Evolutionary conservation across 2,329 filamentous ascomycete genomes (phyloP), one percentile per base, ranked within the genome.

Genomic region (Fusarium phyllophilum): DNA sequence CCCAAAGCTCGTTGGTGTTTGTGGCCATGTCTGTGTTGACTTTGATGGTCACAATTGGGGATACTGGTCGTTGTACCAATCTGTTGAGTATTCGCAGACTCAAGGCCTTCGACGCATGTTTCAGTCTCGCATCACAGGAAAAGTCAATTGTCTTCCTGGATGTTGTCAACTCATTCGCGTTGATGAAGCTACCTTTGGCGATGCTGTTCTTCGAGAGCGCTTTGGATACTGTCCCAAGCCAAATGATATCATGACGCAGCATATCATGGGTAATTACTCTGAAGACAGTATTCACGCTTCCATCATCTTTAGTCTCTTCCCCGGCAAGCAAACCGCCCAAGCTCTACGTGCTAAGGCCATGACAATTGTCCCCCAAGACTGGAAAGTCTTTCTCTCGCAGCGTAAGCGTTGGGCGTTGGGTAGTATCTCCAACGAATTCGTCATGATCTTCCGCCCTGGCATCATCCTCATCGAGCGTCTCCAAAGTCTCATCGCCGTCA

Each of bases 161-260:
- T 87, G 86, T 54, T 87, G 86, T 65, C 86, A 87, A 73, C 81
- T 87, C 22, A 84, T 87, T 57, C 84, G 84, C 18, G 83, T 87
- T 18, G 85, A 86, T 57, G 85, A 86, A 69, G 83, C 85, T 17
- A 87, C 86, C 0, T 86, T 85, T 73, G 85, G 85, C 5, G 85
- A 86, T 67, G 79, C 79, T 22, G 83, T 86, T 9, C 83, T 87
- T 38, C 79, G 85, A 8, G 79, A 86, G 52, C 81, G 82, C 2
- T 87, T 87, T 56, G 85, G 85, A 8, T 86, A 87, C 77, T 84
- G 83, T 64, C 86, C 86, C 11, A 84, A 83, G 62, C 84, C 84
- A n/a, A 85, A 84, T 58, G 85, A 87, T 62, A 80, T 83, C 49
- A 84, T 87, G 80, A 84, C 85, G 13, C 82, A 82, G 73, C 85